Percentiles rank a stretch among this genome's conserved stretches.
phyloP scores from a whole-genome alignment of 2,329 filamentous ascomycete species.

The Botrytis fabae region DNA sequence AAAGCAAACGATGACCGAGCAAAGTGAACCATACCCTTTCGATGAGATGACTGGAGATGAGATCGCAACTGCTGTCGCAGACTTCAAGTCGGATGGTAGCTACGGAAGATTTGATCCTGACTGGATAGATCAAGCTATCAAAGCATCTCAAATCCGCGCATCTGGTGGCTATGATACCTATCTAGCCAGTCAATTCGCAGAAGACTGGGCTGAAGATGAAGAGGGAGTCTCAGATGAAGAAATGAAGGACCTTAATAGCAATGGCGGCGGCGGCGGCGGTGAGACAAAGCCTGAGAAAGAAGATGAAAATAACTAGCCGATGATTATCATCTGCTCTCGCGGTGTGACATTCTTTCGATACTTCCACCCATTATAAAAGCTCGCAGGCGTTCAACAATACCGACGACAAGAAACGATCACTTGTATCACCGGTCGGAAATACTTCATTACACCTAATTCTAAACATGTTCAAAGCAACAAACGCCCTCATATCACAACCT shows the following conservation, averaged over 20 bases:
- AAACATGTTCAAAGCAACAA: neutral
- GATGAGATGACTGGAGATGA: constrained; percentile 19
- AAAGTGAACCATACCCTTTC: constrained; percentile 13
- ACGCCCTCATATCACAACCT: neutral
- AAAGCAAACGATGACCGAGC: neutral
- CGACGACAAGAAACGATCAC: too few species aligned
- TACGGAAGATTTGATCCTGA: constrained; percentile 56
- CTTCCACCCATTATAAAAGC: neutral
- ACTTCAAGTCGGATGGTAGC: constrained; percentile 56
- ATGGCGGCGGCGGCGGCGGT: neutral
- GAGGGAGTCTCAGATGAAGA: constrained; percentile 19
- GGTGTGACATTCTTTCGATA: neutral
- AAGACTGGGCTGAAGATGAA: constrained; percentile 29
- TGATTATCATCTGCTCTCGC: neutral
- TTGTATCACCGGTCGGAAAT: neutral
- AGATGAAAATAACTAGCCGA: neutral
- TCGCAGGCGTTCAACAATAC: neutral
- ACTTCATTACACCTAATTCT: too few species aligned
- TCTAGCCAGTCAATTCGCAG: constrained; percentile 52
- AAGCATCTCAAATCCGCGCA: constrained; percentile 52
- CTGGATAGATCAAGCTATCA: constrained; percentile 56
- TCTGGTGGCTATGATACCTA: constrained; percentile 57
- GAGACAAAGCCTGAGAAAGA: neutral
- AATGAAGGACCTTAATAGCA: neutral
- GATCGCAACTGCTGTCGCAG: constrained; percentile 53